Base-by-base conservation (phyloP, 805 yeast genomes). In the Cyberlindnera sargentensis region DNA sequence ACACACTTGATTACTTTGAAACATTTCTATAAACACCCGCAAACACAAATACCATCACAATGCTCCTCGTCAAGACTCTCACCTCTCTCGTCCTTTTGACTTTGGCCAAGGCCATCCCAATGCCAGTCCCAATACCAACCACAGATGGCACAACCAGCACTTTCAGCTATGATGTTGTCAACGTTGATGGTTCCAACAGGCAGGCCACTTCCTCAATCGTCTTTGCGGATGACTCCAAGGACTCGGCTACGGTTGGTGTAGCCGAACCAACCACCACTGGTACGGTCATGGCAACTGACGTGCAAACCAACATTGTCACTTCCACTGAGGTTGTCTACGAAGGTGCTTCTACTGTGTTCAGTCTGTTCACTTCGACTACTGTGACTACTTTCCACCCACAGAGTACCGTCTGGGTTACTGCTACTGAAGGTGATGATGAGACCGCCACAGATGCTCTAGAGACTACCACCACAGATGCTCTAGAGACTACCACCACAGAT, bases 141-240 rank as follows among this genome's bases (percentile, higher is more conserved):
- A 51, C 58, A 27, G 50, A 43, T n/a, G 47, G 40, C 28, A 31
- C 43, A 15, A 26, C 3, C 45, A n/a, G 38, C 47, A 52, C 55
- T 26, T 58, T 41, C 37, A 33, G 37, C 37, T 39, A 39, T 23
- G 37, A 39, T 20, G 57, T 56, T 39, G 53, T 58, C 31, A 56
- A 58, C 39, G 61, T 49, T 31, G 62, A 58, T 44, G 61, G 60
- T 31, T 53, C 59, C 39, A 49, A 56, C 46, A 44, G 47, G 28
- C 51, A 49, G 40, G 43, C 55, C 36, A 56, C 61, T 31, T 50
- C 53, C 25, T 48, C 54, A 29, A 28, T 53, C 15, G 41, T 40
- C 25, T 40, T 50, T 28, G 57, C 45, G 28, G 44, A 47, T 25
- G 54, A 49, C 36, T 34, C 49, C 8, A 45, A 43, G 31, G 39